These are phyloP conservation scores for Plenodomus biglobosus DNA, from an alignment of 2,329 filamentous ascomycete genomes.

Conservation along the genomic window DNA sequence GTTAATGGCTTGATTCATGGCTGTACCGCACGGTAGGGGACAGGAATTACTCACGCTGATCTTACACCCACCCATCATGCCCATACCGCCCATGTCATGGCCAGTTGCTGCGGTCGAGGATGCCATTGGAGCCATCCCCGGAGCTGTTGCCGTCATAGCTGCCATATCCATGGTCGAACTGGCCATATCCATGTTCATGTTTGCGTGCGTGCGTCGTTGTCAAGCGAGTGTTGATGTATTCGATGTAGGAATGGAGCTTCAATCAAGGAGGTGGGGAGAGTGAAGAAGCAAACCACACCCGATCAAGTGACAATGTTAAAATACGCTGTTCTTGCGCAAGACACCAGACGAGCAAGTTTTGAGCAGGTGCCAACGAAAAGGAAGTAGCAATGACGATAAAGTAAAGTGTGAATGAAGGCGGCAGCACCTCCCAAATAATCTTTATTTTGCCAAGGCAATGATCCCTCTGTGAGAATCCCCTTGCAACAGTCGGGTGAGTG, in stretches of 20 bases:
- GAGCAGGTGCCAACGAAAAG: background rate
- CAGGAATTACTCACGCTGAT: constrained; percentile 27
- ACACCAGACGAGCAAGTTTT: background rate
- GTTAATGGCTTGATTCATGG: constrained; percentile 2
- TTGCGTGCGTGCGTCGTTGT: constrained; percentile 1
- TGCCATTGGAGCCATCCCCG: constrained; percentile 25
- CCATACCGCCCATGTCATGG: constrained; percentile 23
- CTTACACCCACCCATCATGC: constrained; percentile 34
- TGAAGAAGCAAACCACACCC: background rate
- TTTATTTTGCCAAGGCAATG: background rate
- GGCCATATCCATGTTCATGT: constrained; percentile 9
- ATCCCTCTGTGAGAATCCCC: background rate
- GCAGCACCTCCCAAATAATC: background rate
- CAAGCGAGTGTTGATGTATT: background rate
- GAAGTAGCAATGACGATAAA: background rate
- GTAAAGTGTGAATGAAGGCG: background rate
- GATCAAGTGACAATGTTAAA: background rate
- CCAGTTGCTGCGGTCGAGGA: constrained; percentile 11
- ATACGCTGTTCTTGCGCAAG: background rate
- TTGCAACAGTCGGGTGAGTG: too few species aligned
- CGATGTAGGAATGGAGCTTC: background rate
- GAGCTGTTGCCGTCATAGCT: constrained; percentile 17
- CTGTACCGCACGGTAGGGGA: background rate
- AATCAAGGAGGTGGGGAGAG: too few species aligned
- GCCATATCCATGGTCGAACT: constrained; percentile 11